A percentile compares a stretch with the other conserved stretches of the same genome.
phyloP scores from a whole-genome alignment of 495 filamentous ascomycete species.

The Daldinia grandis region DNA sequence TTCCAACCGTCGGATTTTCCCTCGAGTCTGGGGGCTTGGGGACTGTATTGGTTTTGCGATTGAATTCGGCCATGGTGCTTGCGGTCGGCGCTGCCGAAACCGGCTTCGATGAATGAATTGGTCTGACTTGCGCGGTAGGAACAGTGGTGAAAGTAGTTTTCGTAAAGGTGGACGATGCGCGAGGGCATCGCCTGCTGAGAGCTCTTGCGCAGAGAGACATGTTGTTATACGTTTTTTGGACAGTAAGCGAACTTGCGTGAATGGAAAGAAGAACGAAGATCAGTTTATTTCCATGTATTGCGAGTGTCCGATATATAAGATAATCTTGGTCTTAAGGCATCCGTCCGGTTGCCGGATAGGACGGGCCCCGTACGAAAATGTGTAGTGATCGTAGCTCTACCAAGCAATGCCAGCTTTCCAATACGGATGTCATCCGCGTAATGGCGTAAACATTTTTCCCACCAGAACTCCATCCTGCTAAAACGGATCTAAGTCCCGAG shows the following conservation, averaged over 20 bases:
- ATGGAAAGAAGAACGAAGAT: constrained; percentile 11
- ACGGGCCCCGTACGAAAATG: not conserved
- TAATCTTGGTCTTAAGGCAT: constrained; percentile 5
- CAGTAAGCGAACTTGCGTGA: constrained; percentile 2
- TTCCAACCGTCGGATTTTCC: constrained; percentile 36
- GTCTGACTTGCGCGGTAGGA: constrained; percentile 16
- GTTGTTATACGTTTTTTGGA: not conserved
- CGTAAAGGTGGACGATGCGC: constrained; percentile 8
- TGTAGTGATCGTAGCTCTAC: constrained; percentile 15
- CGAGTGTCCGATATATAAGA: constrained; percentile 22
- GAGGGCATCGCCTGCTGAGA: constrained; percentile 10
- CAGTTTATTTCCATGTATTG: not conserved
- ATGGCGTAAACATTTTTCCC: constrained; percentile 3
- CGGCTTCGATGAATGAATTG: constrained; percentile 25
- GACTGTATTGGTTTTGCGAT: constrained; percentile 3
- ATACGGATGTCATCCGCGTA: constrained; percentile 19
- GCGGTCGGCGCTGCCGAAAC: constrained; percentile 12
- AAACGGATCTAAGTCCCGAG: constrained; percentile 23
- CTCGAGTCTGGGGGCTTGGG: constrained; percentile 33
- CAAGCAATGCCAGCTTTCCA: constrained; percentile 25
- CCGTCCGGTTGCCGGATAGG: constrained; percentile 6
- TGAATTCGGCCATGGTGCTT: constrained; percentile 12
- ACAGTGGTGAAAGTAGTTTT: not conserved
- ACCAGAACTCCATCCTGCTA: constrained; percentile 1
- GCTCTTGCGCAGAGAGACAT: constrained; percentile 31